phyloP scores from a whole-genome alignment of 75 land plant species.

The Picea glauca region DNA sequence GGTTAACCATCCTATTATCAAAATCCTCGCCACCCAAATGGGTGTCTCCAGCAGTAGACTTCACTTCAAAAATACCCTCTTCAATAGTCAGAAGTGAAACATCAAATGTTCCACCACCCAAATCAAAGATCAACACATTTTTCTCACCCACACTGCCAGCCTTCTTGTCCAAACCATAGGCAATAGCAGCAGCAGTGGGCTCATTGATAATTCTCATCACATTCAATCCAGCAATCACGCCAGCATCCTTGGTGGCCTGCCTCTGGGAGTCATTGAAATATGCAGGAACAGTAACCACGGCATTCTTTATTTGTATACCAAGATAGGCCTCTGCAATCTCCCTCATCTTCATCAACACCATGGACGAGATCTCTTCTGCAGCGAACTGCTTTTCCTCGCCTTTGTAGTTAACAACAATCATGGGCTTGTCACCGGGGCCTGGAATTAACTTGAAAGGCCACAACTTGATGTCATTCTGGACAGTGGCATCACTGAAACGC shows the following conservation, averaged over 20 bases:
- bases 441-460: conserved; percentile 37
- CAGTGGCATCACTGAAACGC: conserved; percentile 23
- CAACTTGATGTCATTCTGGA: conserved; percentile 27
- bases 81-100: conserved; percentile 33
- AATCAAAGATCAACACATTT: conserved; percentile 49
- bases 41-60: too few relatives aligned
- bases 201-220: conserved; percentile 54
- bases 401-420: conserved; percentile 27
- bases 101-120: conserved; percentile 45
- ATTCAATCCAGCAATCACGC: conserved; percentile 20
- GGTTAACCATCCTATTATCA: not conserved
- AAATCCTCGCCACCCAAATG: too few relatives aligned
- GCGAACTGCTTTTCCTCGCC: conserved; percentile 30
- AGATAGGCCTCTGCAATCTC: conserved; percentile 35
- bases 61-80: too few relatives aligned
- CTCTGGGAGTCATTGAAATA: conserved; percentile 7
- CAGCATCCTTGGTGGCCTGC: conserved; percentile 16
- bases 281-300: conserved; percentile 19
- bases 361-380: conserved; percentile 33
- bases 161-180: conserved; percentile 65
- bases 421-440: conserved; percentile 40
- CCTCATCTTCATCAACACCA: conserved; percentile 36
- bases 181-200: conserved; percentile 66
- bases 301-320: conserved; percentile 26
- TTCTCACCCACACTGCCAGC: conserved; percentile 33